Conservation (phyloP, 163 green algal genomes). For the Chlorella variabilis region DNA sequence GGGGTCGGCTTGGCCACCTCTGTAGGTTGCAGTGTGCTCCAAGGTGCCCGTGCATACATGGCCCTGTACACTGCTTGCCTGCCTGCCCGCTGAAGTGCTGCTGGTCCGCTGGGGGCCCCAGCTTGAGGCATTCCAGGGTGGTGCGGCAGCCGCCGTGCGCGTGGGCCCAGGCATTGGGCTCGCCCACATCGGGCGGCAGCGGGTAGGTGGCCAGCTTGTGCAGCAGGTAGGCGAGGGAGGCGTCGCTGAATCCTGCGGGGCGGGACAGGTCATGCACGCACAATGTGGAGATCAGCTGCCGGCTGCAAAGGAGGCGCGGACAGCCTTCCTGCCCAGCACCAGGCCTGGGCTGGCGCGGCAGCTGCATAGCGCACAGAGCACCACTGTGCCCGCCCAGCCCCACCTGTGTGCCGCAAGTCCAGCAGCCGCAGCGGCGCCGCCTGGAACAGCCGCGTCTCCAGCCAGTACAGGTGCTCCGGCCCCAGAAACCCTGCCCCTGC, state of each 20-base stretch:
- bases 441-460: neutral
- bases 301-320: too few species aligned
- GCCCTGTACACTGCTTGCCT: neutral
- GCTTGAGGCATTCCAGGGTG: slow-evolving; percentile 21
- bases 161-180: neutral
- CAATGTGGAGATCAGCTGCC: too few species aligned
- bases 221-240: neutral
- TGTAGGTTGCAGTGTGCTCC: neutral
- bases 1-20: too few species aligned
- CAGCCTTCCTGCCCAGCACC: too few species aligned
- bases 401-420: slow-evolving; percentile 16
- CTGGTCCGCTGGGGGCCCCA: slow-evolving; percentile 9
- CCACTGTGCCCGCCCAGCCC: too few species aligned
- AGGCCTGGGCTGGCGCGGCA: too few species aligned
- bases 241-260: slow-evolving; percentile 18
- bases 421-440: slow-evolving; percentile 1
- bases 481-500: neutral
- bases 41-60: too few species aligned
- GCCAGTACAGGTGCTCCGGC: neutral
- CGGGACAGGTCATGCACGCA: neutral
- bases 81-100: neutral
- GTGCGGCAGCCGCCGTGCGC: neutral
- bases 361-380: neutral
- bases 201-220: slow-evolving; percentile 9
- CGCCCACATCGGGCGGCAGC: neutral